Base-by-base conservation (phyloP, 2,329 filamentous ascomycete species). In the Davidsoniella neocaledoniae region DNA sequence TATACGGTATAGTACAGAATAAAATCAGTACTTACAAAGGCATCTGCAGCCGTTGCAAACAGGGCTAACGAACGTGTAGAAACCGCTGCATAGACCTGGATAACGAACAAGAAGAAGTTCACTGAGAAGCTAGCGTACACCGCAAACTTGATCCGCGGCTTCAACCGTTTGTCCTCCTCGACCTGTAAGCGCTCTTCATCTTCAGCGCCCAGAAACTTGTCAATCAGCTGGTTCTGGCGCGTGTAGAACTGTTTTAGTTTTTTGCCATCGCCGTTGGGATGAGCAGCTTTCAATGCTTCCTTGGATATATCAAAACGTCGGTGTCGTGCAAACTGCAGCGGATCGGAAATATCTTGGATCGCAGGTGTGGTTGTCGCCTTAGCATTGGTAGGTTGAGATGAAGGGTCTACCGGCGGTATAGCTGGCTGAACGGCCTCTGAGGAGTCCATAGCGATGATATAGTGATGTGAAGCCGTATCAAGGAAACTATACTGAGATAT, bases 11-110 rank as follows among this genome's bases (percentile, higher is more conserved):
- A 10, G 16, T 9, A 21, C 21, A 36, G 2, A 17, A 5, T 23
- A 16, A 43, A 2, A 14, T 53, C 51, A 53, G 26, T 12, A 67
- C 67, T 58, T 56, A 71, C 68, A 60, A 78, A 77, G 4, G 76
- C 76, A 63, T 81, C 77, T 42, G 77, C 76, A 23, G 77, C 72
- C n/a, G 76, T 80, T 14, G 76, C 76, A 54, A 81, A 78, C 17
- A 81, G 67, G 33, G 76, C 75, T 53, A 81, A 65, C 14, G 76
- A 80, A 9, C 72, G 72, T 1, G 73, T 77, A 33, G 71, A 71
- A 48, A 76, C 62, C 47, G 73, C 73, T 40, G 73, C 74, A 57
- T 77, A 77, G 48, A 76, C 60, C 62, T 77, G 73, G 52, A 77
- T 76, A 58, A 73, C 55, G 56, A 76, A 76, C 25, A 77, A 63